phyloP scores from a whole-genome alignment of 768 basidiomycete genomes.

The Suillus clintonianus region DNA sequence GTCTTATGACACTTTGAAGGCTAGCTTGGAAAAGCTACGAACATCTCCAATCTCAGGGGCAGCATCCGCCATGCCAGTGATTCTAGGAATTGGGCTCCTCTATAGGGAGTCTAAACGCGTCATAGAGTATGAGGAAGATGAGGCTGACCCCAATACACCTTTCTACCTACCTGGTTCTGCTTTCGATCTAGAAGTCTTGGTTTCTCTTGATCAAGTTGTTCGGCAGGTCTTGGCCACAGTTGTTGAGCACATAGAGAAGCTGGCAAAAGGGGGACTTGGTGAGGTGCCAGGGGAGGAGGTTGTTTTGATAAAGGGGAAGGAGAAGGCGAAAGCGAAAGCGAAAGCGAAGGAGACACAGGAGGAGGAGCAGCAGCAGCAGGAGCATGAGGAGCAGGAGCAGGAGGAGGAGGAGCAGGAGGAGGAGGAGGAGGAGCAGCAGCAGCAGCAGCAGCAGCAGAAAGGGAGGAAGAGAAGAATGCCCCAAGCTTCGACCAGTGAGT shows the following conservation, averaged over 20 bases:
- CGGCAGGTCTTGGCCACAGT: not conserved
- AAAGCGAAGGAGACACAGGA: too few relatives aligned
- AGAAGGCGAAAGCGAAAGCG: too few relatives aligned
- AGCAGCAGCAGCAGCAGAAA: not conserved
- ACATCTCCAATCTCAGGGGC: not conserved
- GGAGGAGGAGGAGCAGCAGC: not conserved
- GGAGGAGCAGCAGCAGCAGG: too few relatives aligned
- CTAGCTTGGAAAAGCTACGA: not conserved
- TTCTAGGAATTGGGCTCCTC: not conserved
- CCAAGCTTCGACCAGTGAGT: not conserved
- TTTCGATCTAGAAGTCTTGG: not conserved
- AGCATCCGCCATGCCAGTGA: not conserved
- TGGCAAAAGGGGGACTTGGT: not conserved
- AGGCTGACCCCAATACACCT: not conserved
- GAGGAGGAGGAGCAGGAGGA: too few relatives aligned
- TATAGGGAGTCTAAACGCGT: not conserved
- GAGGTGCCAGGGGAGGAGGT: too few relatives aligned
- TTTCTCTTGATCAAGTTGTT: not conserved
- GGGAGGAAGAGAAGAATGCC: not conserved
- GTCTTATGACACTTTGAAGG: not conserved
- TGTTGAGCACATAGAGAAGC: not conserved
- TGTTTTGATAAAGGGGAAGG: too few relatives aligned
- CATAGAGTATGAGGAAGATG: not conserved
- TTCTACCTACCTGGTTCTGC: not conserved
- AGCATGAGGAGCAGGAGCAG: too few relatives aligned